phyloP scores from a whole-genome alignment of 2,329 filamentous ascomycete species.

The Cercospora zeina region DNA sequence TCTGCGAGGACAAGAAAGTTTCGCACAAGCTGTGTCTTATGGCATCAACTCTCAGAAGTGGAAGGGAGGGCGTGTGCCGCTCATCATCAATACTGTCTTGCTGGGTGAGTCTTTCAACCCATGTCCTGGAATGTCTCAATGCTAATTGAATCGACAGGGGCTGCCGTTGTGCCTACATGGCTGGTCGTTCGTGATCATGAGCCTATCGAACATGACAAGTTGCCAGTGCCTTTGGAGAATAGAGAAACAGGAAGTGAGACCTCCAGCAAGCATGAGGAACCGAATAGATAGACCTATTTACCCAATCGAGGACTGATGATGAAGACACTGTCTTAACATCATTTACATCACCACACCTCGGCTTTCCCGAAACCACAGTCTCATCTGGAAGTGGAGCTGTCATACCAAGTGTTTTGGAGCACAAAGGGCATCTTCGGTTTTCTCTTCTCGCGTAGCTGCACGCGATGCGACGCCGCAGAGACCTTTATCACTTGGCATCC shows the following conservation, averaged over 20 bases:
- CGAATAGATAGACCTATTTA: neutral
- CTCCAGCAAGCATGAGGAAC: constrained; percentile 5
- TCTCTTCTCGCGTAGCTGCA: neutral
- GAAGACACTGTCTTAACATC: neutral
- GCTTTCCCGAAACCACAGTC: neutral
- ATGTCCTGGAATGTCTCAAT: neutral
- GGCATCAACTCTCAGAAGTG: constrained; percentile 49
- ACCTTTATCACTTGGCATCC: constrained; percentile 14
- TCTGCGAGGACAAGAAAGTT: constrained; percentile 51
- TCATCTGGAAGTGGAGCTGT: neutral
- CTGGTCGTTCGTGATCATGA: constrained; percentile 38
- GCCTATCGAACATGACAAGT: constrained; percentile 29
- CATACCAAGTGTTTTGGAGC: neutral
- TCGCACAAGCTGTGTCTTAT: constrained; percentile 48
- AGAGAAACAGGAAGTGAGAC: neutral
- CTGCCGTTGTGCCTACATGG: constrained; percentile 39
- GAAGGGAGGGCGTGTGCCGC: constrained; percentile 47
- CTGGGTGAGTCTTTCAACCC: constrained; percentile 25
- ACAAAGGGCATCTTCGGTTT: neutral
- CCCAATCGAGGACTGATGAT: neutral
- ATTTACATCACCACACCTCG: neutral
- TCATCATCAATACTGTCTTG: constrained; percentile 44
- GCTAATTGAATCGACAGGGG: constrained; percentile 18
- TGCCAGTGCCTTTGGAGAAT: neutral
- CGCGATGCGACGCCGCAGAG: neutral